Percentiles rank a stretch among this genome's conserved stretches.
These are phyloP conservation scores for Coprinellus aureogranulatus DNA, from an alignment of 768 basidiomycete genomes.

Conservation along the genomic window DNA sequence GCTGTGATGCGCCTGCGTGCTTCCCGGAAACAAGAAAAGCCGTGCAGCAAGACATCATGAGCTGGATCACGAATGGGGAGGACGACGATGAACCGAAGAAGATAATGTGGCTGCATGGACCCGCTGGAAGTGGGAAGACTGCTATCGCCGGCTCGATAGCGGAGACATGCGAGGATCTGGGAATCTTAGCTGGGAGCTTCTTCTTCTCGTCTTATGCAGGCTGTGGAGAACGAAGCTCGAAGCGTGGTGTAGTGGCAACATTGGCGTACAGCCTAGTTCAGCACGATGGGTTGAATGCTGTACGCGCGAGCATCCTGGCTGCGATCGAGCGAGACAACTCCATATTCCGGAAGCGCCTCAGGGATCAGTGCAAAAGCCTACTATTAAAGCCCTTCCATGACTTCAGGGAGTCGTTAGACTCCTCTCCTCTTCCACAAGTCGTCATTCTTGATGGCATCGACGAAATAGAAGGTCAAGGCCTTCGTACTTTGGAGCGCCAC, in stretches of 20 bases:
- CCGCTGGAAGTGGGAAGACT: conserved; percentile 12
- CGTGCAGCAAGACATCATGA: conserved; percentile 4
- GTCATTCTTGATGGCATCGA: conserved; percentile 13
- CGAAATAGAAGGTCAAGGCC: neutral
- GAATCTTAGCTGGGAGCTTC: conserved; percentile 6
- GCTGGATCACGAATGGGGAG: neutral
- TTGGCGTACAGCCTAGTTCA: neutral
- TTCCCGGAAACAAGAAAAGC: conserved; percentile 5
- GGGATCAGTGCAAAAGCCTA: neutral
- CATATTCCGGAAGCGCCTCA: too few species aligned
- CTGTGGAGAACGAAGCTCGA: neutral
- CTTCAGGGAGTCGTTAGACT: neutral
- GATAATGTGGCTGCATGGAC: conserved; percentile 6
- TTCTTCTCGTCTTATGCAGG: conserved; percentile 7
- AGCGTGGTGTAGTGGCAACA: neutral
- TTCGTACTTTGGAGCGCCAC: neutral
- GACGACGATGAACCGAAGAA: neutral
- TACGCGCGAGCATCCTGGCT: neutral
- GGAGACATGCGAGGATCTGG: neutral
- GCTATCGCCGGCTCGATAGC: conserved; percentile 9
- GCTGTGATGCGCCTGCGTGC: neutral
- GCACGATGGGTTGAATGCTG: neutral
- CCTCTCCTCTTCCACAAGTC: neutral
- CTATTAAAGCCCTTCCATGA: neutral
- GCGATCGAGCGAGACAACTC: neutral